phyloP scores from a whole-genome alignment of 129 eudicot genomes.

The Lonicera japonica region DNA sequence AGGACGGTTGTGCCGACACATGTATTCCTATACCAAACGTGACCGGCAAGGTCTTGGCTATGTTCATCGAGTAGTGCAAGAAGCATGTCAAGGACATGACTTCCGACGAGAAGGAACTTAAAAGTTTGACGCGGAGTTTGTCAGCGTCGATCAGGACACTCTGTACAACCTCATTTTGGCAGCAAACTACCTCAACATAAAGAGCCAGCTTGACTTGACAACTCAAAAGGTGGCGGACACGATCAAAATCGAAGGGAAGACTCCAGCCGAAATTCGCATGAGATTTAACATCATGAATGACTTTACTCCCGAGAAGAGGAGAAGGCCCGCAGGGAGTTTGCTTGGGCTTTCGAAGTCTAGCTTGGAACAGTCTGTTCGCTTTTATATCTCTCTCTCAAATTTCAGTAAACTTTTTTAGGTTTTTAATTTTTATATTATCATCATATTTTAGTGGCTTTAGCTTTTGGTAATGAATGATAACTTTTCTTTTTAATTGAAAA shows the following conservation, averaged over 20 bases:
- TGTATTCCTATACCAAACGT: slow-evolving; percentile 61
- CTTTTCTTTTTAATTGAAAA: no score
- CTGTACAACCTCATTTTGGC: slow-evolving; percentile 74
- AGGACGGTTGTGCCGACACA: slow-evolving; percentile 48
- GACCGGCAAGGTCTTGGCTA: slow-evolving; percentile 51
- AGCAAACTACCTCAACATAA: slow-evolving; percentile 68
- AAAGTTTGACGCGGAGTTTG: slow-evolving; percentile 58
- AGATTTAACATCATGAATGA: slow-evolving; percentile 71
- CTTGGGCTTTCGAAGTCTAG: slow-evolving; percentile 54
- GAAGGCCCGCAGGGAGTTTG: slow-evolving; percentile 66
- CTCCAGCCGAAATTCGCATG: slow-evolving; percentile 71
- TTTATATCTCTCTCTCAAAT: no score
- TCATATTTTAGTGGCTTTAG: no score
- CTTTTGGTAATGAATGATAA: no score
- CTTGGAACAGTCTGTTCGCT: no score
- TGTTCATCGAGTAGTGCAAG: slow-evolving; percentile 76
- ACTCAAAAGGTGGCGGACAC: slow-evolving; percentile 83
- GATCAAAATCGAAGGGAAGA: slow-evolving; percentile 77
- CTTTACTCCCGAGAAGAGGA: slow-evolving; percentile 75
- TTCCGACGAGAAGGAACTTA: slow-evolving; percentile 44
- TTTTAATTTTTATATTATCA: no score
- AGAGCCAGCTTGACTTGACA: slow-evolving; percentile 57
- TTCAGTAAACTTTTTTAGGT: no score
- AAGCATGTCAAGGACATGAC: slow-evolving; percentile 61
- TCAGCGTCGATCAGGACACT: slow-evolving; percentile 58